Base-by-base conservation (phyloP, 1,284 basidiomycete genomes). In the Heterobasidion occidentale region DNA sequence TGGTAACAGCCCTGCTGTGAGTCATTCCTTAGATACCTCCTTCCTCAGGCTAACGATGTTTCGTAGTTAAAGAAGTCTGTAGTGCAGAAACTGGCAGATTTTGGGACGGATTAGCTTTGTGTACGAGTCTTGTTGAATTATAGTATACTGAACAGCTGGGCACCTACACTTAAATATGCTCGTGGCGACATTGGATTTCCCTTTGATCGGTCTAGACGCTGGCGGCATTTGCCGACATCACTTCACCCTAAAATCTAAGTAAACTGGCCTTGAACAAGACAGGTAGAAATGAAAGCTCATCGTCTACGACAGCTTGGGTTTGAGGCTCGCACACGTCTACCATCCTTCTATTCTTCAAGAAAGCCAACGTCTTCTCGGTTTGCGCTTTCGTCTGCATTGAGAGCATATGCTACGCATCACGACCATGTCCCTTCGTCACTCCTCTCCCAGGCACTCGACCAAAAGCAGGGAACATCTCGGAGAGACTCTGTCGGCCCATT, bases 401-500 rank as follows among this genome's bases (percentile, higher is more conserved):
- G 38, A 42, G n/a, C 38, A 11, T 83, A 78, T 62, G 75, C 80
- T 35, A 82, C 78, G 0, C 76, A 79, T 56, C 75, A 73, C 36
- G 76, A 79, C 61, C 69, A 75, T 3, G 34, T 52, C 15, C 60
- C 81, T 15, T 77, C 84, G n/a, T 71, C 72, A 27, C 66, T 83
- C n/a, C 77, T 90, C 51, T 80, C 82, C 15, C 80, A 83, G 58
- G 77, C 86, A n/a, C 75, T 89, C 55, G 82, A 88, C 67, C 81
- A 80, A 58, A 81, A 75, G 64, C 79, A 75, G 58, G 70, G 70
- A 27, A 62, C 70, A 2, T 67, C 73, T 44, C 68, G 73, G 44
- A 73, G 74, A 60, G 86, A 88, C 58, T 75, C 76, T 27, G 85
- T 89, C 17, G 92, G 92, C 0, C 92, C 92, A 34, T 94, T 95